Evolutionary conservation across 2,329 filamentous ascomycete genomes (phyloP).

Genomic region (Aspergillus niger): DNA sequence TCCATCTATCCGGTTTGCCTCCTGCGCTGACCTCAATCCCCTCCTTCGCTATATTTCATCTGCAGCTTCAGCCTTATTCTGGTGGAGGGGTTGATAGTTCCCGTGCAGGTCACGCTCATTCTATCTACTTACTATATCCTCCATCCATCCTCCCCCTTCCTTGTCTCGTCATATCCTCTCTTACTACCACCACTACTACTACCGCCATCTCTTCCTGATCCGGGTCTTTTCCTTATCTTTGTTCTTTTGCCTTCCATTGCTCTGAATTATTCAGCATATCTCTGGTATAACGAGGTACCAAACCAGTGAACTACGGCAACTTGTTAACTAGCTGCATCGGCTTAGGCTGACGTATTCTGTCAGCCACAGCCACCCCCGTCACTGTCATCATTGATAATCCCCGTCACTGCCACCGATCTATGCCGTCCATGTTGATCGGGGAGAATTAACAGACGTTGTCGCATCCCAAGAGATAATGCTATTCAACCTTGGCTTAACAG

Average conservation of each 20-base stretch:
- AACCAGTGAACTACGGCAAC: background rate
- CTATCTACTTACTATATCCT: background rate
- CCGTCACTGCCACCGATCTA: background rate
- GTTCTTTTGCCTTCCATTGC: background rate
- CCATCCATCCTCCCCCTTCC: background rate
- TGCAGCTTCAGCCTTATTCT: slow-evolving; percentile 6
- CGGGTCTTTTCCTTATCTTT: background rate
- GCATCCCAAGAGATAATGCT: slow-evolving; percentile 37
- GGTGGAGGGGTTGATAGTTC: slow-evolving; percentile 5
- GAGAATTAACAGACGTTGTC: slow-evolving; percentile 14
- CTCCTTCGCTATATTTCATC: background rate
- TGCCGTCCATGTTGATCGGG: slow-evolving; percentile 20
- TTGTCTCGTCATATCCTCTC: background rate
- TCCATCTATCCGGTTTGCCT: background rate
- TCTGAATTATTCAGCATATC: background rate
- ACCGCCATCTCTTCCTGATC: background rate
- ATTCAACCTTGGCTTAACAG: slow-evolving; percentile 46
- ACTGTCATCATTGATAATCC: background rate
- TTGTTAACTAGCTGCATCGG: background rate
- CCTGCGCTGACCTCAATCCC: slow-evolving; percentile 8
- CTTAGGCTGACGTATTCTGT: background rate
- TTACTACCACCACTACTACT: background rate
- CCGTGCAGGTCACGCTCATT: slow-evolving; percentile 15
- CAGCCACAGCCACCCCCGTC: background rate
- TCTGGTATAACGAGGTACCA: background rate